These are phyloP conservation scores for Dioszegia hungarica DNA, from an alignment of 768 basidiomycete genomes.

Conservation along the genomic window DNA sequence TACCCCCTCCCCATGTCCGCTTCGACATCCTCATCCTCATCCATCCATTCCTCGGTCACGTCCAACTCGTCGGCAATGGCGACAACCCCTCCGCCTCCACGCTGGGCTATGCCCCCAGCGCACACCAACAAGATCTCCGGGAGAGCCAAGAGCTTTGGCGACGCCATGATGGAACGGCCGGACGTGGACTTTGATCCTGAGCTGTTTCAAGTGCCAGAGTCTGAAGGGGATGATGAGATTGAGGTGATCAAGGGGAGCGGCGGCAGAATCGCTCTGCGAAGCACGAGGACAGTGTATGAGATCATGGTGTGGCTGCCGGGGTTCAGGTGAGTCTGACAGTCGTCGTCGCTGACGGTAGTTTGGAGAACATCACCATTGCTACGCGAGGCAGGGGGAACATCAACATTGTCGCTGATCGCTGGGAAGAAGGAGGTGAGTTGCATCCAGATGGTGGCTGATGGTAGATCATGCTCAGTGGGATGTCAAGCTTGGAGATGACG, in stretches of 20 bases:
- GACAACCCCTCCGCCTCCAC: constrained; percentile 3
- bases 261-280: constrained; percentile 37
- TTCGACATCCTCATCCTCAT: constrained; percentile 16
- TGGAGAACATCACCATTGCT: constrained; percentile 34
- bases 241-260: constrained; percentile 40
- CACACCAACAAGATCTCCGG: constrained; percentile 17
- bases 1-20: constrained; percentile 23
- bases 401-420: constrained; percentile 39
- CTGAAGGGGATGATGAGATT: constrained; percentile 20
- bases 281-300: constrained; percentile 18
- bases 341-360: constrained; percentile 8
- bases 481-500: constrained; percentile 39
- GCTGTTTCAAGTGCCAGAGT: constrained; percentile 19
- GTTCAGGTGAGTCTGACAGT: constrained; percentile 28
- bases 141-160: constrained; percentile 23
- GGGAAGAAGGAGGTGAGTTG: constrained; percentile 36
- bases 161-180: constrained; percentile 16
- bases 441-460: not conserved
- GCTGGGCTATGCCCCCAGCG: constrained; percentile 30
- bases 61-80: no score
- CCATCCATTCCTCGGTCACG: no score
- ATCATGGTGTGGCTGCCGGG: constrained; percentile 41
- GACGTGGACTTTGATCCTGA: constrained; percentile 36
- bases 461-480: constrained; percentile 43
- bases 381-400: constrained; percentile 26